phyloP scores from a whole-genome alignment of 1,284 basidiomycete species.

The Schizophyllum amplum region DNA sequence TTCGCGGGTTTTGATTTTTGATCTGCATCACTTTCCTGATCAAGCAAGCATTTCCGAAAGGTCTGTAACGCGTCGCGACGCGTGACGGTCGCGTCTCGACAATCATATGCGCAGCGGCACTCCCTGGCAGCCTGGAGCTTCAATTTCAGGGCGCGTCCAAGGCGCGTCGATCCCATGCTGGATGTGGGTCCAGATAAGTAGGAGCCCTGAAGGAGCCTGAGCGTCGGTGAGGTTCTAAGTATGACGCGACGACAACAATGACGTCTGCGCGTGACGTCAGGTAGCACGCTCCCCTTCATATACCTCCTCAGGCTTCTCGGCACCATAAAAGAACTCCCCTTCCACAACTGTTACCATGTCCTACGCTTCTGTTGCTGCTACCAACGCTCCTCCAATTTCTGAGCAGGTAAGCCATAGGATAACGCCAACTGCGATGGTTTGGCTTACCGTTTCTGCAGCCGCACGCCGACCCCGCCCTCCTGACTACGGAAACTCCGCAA shows the following conservation, averaged over 20 bases:
- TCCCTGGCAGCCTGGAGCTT: too few species aligned
- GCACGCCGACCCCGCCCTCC: conserved; percentile 50
- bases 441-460: conserved; percentile 32
- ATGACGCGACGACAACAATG: neutral
- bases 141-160: too few species aligned
- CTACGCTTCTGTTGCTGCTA: conserved; percentile 57
- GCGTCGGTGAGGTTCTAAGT: too few species aligned
- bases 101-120: too few species aligned
- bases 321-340: neutral
- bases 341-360: conserved; percentile 33
- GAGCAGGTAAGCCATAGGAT: conserved; percentile 10
- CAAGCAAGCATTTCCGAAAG: too few species aligned
- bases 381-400: conserved; percentile 42
- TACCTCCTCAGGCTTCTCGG: neutral
- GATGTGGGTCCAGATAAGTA: neutral
- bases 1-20: too few species aligned
- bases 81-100: too few species aligned
- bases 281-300: neutral
- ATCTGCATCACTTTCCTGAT: too few species aligned
- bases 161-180: too few species aligned
- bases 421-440: conserved; percentile 1
- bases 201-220: too few species aligned
- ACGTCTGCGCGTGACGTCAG: neutral
- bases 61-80: too few species aligned
- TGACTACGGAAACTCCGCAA: conserved; percentile 45